A percentile compares a stretch with the other conserved stretches of the same genome.
Conservation (phyloP, 768 basidiomycete genomes). For the Tulasnella sp. region DNA sequence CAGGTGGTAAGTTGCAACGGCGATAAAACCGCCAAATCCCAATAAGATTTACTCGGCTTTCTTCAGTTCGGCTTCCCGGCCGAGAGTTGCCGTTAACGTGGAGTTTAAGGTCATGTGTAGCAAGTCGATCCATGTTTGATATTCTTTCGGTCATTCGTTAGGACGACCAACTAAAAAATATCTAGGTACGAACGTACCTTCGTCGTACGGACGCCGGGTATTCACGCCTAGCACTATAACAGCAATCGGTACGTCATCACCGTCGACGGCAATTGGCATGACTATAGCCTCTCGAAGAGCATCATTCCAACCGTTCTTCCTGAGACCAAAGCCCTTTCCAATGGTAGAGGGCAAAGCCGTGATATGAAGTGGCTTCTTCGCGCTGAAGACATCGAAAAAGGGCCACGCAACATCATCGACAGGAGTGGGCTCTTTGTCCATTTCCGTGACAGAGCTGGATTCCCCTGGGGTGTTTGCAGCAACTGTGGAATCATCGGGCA, state of each 20-base stretch:
- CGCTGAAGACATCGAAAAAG: conserved; percentile 23
- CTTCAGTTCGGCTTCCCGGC: conserved; percentile 35
- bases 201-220: conserved; percentile 35
- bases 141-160: conserved; percentile 19
- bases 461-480: conserved; percentile 31
- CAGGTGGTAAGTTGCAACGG: neutral
- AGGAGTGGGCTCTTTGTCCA: neutral
- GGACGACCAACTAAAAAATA: neutral
- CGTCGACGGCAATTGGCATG: conserved; percentile 33
- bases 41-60: conserved; percentile 32
- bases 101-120: conserved; percentile 31
- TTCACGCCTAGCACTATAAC: conserved; percentile 37
- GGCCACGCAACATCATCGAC: conserved; percentile 15
- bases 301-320: conserved; percentile 33
- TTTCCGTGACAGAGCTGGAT: conserved; percentile 16
- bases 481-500: conserved; percentile 19
- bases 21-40: neutral
- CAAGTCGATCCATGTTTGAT: conserved; percentile 35
- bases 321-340: conserved; percentile 1
- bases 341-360: conserved; percentile 19
- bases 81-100: conserved; percentile 33
- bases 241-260: conserved; percentile 30
- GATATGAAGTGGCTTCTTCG: conserved; percentile 20
- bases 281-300: conserved; percentile 33
- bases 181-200: neutral